Percentiles rank a stretch among this genome's conserved stretches.
phyloP scores from a whole-genome alignment of 805 yeast species.

The Jamesozyma rosinii region DNA sequence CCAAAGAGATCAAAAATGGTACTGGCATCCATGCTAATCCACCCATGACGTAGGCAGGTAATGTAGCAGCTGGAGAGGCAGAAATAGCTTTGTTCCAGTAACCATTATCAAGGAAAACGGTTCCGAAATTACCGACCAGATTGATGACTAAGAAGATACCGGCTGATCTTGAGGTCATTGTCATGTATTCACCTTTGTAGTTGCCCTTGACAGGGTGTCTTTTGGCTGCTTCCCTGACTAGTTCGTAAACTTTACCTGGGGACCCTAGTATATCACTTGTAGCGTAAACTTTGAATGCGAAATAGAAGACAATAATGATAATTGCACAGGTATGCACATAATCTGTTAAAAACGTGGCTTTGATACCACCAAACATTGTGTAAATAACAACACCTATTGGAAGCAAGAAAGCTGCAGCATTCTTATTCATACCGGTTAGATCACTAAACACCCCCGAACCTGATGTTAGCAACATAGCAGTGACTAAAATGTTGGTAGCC shows the following conservation, averaged over 20 bases:
- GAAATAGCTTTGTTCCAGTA: constrained; percentile 88
- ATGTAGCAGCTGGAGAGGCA: constrained; percentile 70
- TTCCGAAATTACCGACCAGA: constrained; percentile 82
- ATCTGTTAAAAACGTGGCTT: constrained; percentile 74
- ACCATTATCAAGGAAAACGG: constrained; percentile 79
- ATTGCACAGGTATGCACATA: constrained; percentile 75
- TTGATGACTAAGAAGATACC: constrained; percentile 86
- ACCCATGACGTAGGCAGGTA: constrained; percentile 82
- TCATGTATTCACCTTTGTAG: constrained; percentile 76
- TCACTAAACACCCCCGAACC: constrained; percentile 77
- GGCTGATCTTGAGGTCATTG: constrained; percentile 78
- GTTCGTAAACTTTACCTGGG: constrained; percentile 72
- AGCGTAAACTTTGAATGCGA: constrained; percentile 72
- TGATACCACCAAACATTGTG: constrained; percentile 73
- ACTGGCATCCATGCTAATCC: constrained; percentile 89
- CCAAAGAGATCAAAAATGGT: constrained; percentile 73
- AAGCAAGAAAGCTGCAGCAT: constrained; percentile 72
- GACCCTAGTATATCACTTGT: constrained; percentile 66
- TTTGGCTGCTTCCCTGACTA: constrained; percentile 50
- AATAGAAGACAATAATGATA: constrained; percentile 66
- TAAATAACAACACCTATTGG: constrained; percentile 74
- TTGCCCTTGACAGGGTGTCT: constrained; percentile 67
- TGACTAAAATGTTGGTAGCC: constrained; percentile 81
- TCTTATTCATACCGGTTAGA: constrained; percentile 74
- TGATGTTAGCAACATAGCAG: constrained; percentile 86